Evolutionary conservation across 805 yeast genomes (phyloP).

Genomic region (Suhomyces emberorum): DNA sequence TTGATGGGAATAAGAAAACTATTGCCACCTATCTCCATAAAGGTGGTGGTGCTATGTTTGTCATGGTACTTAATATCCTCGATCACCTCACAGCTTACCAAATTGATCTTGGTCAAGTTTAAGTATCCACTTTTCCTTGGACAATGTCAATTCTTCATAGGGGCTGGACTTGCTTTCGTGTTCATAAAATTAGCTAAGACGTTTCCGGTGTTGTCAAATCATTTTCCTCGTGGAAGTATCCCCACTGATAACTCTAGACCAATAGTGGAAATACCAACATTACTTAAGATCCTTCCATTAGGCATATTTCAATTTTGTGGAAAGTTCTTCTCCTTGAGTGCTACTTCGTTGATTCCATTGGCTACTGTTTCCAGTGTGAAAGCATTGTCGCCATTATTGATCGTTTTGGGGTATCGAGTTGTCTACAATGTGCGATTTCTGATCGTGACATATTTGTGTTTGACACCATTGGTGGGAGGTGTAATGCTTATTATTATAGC

Average conservation of each 20-base stretch:
- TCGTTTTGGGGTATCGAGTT: slow-evolving; percentile 54
- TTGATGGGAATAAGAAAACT: slow-evolving; percentile 3
- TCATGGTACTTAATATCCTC: slow-evolving; percentile 64
- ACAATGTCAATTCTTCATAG: slow-evolving; percentile 58
- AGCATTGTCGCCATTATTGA: slow-evolving; percentile 61
- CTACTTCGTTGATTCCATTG: slow-evolving; percentile 62
- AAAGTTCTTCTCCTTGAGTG: slow-evolving; percentile 58
- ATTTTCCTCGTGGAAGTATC: slow-evolving; percentile 55
- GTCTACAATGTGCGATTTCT: slow-evolving; percentile 52
- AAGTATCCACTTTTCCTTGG: slow-evolving; percentile 63
- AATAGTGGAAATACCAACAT: slow-evolving; percentile 24
- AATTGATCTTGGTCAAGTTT: slow-evolving; percentile 50
- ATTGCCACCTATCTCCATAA: slow-evolving; percentile 33
- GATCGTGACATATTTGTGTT: slow-evolving; percentile 46
- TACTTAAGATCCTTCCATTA: slow-evolving; percentile 54
- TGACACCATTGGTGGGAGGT: slow-evolving; percentile 51
- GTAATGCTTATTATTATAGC: slow-evolving; percentile 47
- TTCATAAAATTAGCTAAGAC: slow-evolving; percentile 34
- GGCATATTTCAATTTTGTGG: slow-evolving; percentile 67
- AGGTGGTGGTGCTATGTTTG: slow-evolving; percentile 44
- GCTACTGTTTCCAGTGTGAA: slow-evolving; percentile 71
- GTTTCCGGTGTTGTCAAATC: slow-evolving; percentile 24
- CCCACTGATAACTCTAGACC: slow-evolving; percentile 35
- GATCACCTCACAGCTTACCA: slow-evolving; percentile 62
- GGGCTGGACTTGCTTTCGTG: slow-evolving; percentile 40